Base-by-base conservation (phyloP, 2,329 filamentous ascomycete genomes). In the Penicillium freii region DNA sequence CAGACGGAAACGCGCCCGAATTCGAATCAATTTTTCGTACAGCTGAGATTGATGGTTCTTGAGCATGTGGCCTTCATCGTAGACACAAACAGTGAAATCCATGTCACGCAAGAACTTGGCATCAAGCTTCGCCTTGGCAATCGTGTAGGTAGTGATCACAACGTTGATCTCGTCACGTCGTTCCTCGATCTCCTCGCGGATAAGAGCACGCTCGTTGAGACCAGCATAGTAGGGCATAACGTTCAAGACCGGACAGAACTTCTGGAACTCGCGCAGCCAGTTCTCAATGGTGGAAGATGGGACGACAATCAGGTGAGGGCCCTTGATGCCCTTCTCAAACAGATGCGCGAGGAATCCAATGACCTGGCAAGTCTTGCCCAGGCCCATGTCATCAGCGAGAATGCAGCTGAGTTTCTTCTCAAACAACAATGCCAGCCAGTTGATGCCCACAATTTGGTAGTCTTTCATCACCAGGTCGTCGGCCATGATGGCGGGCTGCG, bases 311-410 rank as follows among this genome's bases (percentile, higher is more conserved):
- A 99, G 78, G 71, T 96, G 86, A 78, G 79, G 91, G 68, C 90
- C 91, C 79, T 69, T 85, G 70, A 78, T 81, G 61, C 77, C 85
- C 31, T 84, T 84, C 69, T 92, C 86, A 17, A 90, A 86, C 27
- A 99, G 80, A 66, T 96, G 88, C 17, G 91, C 89, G 45, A 99
- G 82, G 67, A 99, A 91, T 0, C 91, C 87, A 65, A 99, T 96
- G 60, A 97, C 91, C 69, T 99, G 93, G 67, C 92, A 97, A 0
- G 94, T 99, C 80, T 99, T 99, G 45, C 94, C 94, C 40, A 93
- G 80, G 45, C 80, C 94, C 94, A 99, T 99, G 71, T 99, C 94
- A 71, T 99, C 94, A 1, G 94, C 94, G 19, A 99, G 80, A 56
- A 99, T 97, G 61, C 92, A 93, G 45, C 91, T 93, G 51, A 95